A percentile compares a stretch with the other conserved stretches of the same genome.
Conservation (phyloP, 2,329 filamentous ascomycete genomes). For the Myriangium duriaei region DNA sequence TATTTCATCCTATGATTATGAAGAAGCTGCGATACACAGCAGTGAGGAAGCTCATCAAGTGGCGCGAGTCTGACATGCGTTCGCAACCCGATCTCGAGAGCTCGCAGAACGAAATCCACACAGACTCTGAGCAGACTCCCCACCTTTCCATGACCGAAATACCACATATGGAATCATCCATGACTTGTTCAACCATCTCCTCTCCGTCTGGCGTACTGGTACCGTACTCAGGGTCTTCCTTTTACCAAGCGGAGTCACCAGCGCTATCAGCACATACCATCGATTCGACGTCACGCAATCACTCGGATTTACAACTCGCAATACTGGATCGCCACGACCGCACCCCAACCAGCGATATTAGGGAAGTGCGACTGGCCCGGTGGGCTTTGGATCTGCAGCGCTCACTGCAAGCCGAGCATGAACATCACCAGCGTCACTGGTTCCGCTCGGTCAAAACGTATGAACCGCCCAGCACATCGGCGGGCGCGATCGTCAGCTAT, state of each 20-base stretch:
- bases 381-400: constrained; percentile 75
- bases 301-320: constrained; percentile 3
- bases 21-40: constrained; percentile 72
- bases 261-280: constrained; percentile 8
- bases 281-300: constrained; percentile 1
- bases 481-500: constrained; percentile 19
- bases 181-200: constrained; percentile 15
- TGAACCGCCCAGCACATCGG: constrained; percentile 45
- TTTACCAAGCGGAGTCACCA: constrained; percentile 4
- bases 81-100: too few relatives aligned
- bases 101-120: too few relatives aligned
- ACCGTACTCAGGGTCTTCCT: constrained; percentile 5
- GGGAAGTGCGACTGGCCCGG: constrained; percentile 60
- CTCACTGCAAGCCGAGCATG: constrained; percentile 60
- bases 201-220: constrained; percentile 13
- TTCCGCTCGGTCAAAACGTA: constrained; percentile 50
- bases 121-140: constrained; percentile 20
- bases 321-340: constrained; percentile 1
- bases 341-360: constrained; percentile 16
- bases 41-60: constrained; percentile 67
- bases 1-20: constrained; percentile 69
- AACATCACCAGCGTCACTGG: constrained; percentile 53
- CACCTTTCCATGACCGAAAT: constrained; percentile 14
- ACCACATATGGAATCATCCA: constrained; percentile 39
- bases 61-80: constrained; percentile 44